Percentiles rank a stretch among this genome's conserved stretches.
Evolutionary conservation across 176 grass and related monocot genomes (phyloP).

Genomic region (Saccharum officinarum): DNA sequence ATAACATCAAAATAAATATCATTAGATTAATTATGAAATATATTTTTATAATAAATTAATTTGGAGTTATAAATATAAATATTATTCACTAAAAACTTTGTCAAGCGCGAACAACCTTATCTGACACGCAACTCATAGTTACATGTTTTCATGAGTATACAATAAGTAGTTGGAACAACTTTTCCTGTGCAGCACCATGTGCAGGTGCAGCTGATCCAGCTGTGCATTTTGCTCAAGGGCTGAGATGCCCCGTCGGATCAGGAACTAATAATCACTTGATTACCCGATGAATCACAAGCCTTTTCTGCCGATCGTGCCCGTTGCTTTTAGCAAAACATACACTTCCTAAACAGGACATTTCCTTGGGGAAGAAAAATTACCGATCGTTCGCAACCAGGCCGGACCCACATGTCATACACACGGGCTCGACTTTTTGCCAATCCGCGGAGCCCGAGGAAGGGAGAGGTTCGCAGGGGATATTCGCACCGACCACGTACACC

Average conservation of each 20-base stretch:
- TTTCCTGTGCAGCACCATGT: not conserved
- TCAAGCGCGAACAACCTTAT: too few species aligned
- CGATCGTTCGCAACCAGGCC: not conserved
- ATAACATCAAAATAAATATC: too few species aligned
- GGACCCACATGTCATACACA: not conserved
- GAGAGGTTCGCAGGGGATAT: not conserved
- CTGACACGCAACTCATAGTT: too few species aligned
- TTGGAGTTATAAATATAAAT: too few species aligned
- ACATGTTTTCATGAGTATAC: too few species aligned
- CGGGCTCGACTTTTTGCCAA: not conserved
- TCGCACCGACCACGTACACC: constrained; percentile 3
- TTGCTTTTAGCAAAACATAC: not conserved
- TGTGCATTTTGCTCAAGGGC: not conserved
- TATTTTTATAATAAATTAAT: too few species aligned
- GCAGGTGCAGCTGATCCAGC: not conserved
- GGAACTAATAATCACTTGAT: not conserved
- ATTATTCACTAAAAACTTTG: too few species aligned
- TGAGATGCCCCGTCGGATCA: not conserved
- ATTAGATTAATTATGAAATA: too few species aligned
- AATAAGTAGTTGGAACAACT: not conserved
- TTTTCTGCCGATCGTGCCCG: not conserved
- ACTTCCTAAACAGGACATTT: not conserved
- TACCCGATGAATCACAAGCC: not conserved
- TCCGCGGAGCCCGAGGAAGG: not conserved
- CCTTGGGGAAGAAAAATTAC: not conserved